Evolutionary conservation across 345 rosid species (phyloP), one percentile per base, ranked within the genome.

Genomic region (Excoecaria agallocha): DNA sequence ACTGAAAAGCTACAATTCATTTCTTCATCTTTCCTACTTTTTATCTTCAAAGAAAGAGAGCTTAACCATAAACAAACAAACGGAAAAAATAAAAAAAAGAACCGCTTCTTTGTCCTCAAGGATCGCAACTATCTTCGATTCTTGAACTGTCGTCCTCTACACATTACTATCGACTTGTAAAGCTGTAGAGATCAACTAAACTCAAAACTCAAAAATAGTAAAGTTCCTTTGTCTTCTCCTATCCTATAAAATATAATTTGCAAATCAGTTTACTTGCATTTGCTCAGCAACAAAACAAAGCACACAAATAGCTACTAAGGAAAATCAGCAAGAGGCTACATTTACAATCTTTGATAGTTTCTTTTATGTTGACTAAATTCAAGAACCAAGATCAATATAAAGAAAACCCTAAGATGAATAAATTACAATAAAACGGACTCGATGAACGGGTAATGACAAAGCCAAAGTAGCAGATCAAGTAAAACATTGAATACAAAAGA

Each of bases 261-360:
- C 8, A 37, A 62, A 16, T 22, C 66, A 13, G 19, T 69, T 45
- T 37, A n/a, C 39, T 43, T 12, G 8, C 57, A 61, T 30, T 48
- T 62, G 22, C 58, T 70, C 74, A 71, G 66, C 70, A 77, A 57
- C 52, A 59, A 77, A 83, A 71, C 79, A 68, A 12, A 51, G n/a
- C n/a, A 16, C 39, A 54, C 2, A 30, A 30, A 30, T 0, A 74
- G 52, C 24, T 22, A 30, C 49, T 41, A 15, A 41, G 38, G 70
- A 54, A 12, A 68, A 5, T n/a, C 45, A 66, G 49, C 51, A 48
- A 59, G 68, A 37, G 58, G 39, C 48, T 6, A 46, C 49, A 8
- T 38, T 13, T n/a, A 37, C 70, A 54, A 55, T 41, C 25, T 24
- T 25, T n/a, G 2, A 45, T 3, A n/a, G 41, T 41, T 73, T 38